These are phyloP conservation scores for Lachnellula occidentalis DNA, from an alignment of 2,329 filamentous ascomycete species.

Conservation along the genomic window DNA sequence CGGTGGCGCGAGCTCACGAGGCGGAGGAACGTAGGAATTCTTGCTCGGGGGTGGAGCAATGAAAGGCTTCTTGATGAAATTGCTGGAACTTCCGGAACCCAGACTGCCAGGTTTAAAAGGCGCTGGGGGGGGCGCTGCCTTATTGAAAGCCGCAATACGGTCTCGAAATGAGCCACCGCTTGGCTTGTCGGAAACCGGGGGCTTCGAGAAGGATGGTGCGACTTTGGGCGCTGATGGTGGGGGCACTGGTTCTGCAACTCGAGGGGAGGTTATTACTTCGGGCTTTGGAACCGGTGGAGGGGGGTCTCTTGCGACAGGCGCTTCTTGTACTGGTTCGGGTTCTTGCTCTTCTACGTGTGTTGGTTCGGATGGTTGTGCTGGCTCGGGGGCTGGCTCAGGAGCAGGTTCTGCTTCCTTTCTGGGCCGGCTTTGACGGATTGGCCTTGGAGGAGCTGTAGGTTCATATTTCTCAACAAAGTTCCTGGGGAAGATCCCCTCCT, in stretches of 20 bases:
- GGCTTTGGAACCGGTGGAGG: constrained; percentile 33
- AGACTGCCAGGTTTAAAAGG: constrained; percentile 78
- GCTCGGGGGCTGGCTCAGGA: constrained; percentile 33
- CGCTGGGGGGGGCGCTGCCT: constrained; percentile 77
- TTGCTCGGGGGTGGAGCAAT: constrained; percentile 91
- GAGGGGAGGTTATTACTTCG: constrained; percentile 33
- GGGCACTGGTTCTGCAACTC: constrained; percentile 29
- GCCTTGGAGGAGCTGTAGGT: constrained; percentile 81
- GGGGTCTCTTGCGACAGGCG: constrained; percentile 28
- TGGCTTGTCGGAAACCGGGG: constrained; percentile 66
- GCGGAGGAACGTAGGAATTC: constrained; percentile 80
- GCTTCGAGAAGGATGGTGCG: constrained; percentile 34
- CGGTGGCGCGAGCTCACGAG: constrained; percentile 61
- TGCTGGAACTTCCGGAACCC: constrained; percentile 50
- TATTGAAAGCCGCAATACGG: constrained; percentile 96
- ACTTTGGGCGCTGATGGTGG: constrained; percentile 27
- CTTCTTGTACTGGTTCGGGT: constrained; percentile 35
- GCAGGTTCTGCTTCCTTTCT: constrained; percentile 48
- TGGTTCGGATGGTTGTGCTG: constrained; percentile 24
- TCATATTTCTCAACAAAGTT: constrained; percentile 98
- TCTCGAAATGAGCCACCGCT: constrained; percentile 77
- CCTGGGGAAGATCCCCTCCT: constrained; percentile 84
- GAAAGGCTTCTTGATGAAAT: constrained; percentile 94
- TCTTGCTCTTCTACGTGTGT: constrained; percentile 33
- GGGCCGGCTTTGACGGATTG: constrained; percentile 61